Conservation (phyloP, 805 yeast species). For the Wickerhamiella brachini region DNA sequence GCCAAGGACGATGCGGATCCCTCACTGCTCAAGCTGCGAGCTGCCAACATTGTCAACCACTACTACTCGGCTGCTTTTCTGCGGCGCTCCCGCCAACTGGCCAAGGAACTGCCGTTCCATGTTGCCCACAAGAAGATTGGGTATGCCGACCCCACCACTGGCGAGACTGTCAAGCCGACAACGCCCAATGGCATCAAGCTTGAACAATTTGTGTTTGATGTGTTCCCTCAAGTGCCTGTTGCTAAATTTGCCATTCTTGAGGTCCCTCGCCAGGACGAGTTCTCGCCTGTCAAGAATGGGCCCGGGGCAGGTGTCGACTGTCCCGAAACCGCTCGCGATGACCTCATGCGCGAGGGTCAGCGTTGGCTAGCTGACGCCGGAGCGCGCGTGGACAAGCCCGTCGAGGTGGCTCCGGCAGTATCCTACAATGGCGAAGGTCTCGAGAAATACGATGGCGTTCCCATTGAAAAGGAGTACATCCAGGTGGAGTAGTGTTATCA, state of each 20-base stretch:
- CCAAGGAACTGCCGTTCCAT: slow-evolving; percentile 74
- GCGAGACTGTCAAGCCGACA: slow-evolving; percentile 43
- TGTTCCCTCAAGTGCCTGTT: slow-evolving; percentile 65
- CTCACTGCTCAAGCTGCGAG: slow-evolving; percentile 57
- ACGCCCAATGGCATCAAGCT: slow-evolving; percentile 83
- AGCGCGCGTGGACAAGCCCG: slow-evolving; percentile 36
- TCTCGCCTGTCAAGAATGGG: slow-evolving; percentile 88
- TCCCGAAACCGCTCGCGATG: slow-evolving; percentile 64
- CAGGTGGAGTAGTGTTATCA: neutral
- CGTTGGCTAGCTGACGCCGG: slow-evolving; percentile 63
- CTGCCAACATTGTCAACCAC: slow-evolving; percentile 96
- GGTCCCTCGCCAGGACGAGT: slow-evolving; percentile 73
- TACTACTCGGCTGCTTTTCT: slow-evolving; percentile 78
- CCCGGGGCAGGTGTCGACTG: slow-evolving; percentile 71
- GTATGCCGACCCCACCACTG: slow-evolving; percentile 34
- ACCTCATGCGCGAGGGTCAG: slow-evolving; percentile 53
- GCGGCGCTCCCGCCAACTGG: slow-evolving; percentile 39
- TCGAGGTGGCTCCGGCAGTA: slow-evolving; percentile 66
- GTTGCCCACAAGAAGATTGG: slow-evolving; percentile 86
- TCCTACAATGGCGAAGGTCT: slow-evolving; percentile 68
- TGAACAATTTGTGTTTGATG: slow-evolving; percentile 95
- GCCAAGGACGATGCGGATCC: slow-evolving; percentile 39
- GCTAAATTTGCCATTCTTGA: slow-evolving; percentile 78
- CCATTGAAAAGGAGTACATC: slow-evolving; percentile 7
- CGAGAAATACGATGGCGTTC: slow-evolving; percentile 38